These are phyloP conservation scores for Pseudonitzschia pungens DNA, from an alignment of 108 stramenopile species.

Conservation along the genomic window DNA sequence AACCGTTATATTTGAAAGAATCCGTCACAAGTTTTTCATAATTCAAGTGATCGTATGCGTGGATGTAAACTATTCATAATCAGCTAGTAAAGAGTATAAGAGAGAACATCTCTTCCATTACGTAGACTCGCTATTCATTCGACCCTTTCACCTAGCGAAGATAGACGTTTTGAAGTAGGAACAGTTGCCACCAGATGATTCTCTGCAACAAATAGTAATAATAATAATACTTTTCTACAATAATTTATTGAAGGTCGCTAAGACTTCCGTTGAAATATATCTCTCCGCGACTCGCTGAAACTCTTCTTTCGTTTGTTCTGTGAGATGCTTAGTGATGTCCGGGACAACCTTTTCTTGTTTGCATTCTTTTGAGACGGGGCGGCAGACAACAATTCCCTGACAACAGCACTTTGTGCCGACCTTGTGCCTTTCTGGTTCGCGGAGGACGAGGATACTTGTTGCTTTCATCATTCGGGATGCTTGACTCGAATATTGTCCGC, in stretches of 20 bases:
- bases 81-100: background rate
- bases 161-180: no score
- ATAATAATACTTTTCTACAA: background rate
- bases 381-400: background rate
- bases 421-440: background rate
- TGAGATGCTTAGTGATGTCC: background rate
- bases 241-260: background rate
- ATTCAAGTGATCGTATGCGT: background rate
- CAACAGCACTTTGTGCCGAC: background rate
- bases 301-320: conserved; percentile 12
- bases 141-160: no score
- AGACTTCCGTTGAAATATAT: background rate
- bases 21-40: conserved; percentile 1
- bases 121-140: no score
- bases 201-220: no score
- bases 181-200: no score
- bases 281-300: background rate
- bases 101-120: no score
- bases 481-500: conserved; percentile 6
- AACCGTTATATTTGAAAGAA: background rate
- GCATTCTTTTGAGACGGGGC: background rate
- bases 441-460: background rate
- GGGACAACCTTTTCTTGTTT: conserved; percentile 8
- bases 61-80: conserved; percentile 4
- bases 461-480: conserved; percentile 17